These are phyloP conservation scores for Rhodotorula sp. DNA, from an alignment of 1,284 basidiomycete genomes.

Conservation along the genomic window DNA sequence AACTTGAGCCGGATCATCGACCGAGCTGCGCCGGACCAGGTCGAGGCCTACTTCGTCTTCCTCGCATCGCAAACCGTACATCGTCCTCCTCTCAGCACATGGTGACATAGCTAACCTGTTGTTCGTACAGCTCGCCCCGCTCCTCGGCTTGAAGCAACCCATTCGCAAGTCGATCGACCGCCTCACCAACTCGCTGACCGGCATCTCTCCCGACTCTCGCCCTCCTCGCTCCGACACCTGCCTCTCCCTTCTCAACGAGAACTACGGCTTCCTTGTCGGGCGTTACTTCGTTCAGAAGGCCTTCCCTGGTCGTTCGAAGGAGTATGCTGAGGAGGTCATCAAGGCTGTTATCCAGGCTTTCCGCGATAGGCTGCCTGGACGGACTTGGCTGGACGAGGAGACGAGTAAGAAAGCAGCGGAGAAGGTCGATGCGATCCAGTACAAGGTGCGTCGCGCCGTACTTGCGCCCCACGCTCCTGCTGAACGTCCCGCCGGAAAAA, in stretches of 20 bases:
- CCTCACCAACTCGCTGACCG: constrained; percentile 69
- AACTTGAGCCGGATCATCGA: constrained; percentile 70
- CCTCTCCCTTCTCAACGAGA: constrained; percentile 51
- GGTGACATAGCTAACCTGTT: constrained; percentile 44
- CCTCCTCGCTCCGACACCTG: constrained; percentile 72
- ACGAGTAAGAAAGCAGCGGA: constrained; percentile 78
- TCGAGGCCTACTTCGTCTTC: constrained; percentile 78
- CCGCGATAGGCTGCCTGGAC: constrained; percentile 68
- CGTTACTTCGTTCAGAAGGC: constrained; percentile 77
- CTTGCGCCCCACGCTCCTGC: neutral
- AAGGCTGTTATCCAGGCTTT: constrained; percentile 82
- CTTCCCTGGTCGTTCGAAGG: constrained; percentile 76
- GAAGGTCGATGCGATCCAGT: constrained; percentile 60
- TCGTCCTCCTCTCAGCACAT: constrained; percentile 40
- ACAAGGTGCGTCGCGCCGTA: constrained; percentile 41
- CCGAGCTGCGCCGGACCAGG: constrained; percentile 65
- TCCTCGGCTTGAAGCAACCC: constrained; percentile 69
- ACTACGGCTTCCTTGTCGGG: constrained; percentile 57
- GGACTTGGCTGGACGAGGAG: constrained; percentile 89
- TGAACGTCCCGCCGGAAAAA: neutral
- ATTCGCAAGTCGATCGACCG: constrained; percentile 70
- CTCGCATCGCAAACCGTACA: constrained; percentile 45
- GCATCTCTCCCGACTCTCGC: constrained; percentile 81
- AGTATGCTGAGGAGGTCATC: constrained; percentile 80
- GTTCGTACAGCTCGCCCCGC: constrained; percentile 37